A percentile compares a stretch with the other conserved stretches of the same genome.
Conservation (phyloP, 2,329 filamentous ascomycete genomes). For the Xylaria digitata region DNA sequence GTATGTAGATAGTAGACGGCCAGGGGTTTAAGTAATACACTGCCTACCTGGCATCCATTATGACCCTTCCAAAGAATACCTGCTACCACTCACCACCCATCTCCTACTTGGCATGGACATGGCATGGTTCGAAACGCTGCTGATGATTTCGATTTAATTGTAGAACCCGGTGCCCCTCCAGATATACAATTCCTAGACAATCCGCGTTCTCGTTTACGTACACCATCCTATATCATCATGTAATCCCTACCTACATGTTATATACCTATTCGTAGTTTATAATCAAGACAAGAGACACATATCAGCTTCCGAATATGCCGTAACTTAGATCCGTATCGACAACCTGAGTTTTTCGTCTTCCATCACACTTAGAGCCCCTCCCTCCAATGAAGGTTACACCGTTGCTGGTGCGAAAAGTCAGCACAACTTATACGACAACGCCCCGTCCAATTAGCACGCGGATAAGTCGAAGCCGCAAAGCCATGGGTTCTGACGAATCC, state of each 20-base stretch:
- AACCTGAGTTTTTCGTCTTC: not conserved
- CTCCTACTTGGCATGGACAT: too few species aligned
- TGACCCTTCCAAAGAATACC: too few species aligned
- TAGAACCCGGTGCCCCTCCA: not conserved
- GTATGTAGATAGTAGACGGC: too few species aligned
- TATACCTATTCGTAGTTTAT: not conserved
- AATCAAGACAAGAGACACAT: slow-evolving; percentile 6
- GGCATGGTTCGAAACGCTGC: not conserved
- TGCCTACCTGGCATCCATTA: too few species aligned
- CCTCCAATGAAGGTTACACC: not conserved
- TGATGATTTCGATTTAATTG: not conserved
- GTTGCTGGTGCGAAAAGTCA: not conserved
- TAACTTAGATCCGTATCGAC: not conserved
- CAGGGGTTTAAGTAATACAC: too few species aligned
- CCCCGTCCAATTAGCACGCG: slow-evolving; percentile 2
- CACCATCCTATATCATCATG: not conserved
- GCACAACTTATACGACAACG: not conserved
- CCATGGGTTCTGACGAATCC: slow-evolving; percentile 62
- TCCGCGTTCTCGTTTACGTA: not conserved
- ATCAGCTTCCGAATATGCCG: not conserved
- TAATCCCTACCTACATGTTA: too few species aligned
- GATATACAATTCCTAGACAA: slow-evolving; percentile 4
- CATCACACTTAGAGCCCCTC: not conserved
- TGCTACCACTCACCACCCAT: too few species aligned
- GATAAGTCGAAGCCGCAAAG: slow-evolving; percentile 13